Base-by-base conservation (phyloP, 176 grass and related monocot species). In the Zea luxurians region DNA sequence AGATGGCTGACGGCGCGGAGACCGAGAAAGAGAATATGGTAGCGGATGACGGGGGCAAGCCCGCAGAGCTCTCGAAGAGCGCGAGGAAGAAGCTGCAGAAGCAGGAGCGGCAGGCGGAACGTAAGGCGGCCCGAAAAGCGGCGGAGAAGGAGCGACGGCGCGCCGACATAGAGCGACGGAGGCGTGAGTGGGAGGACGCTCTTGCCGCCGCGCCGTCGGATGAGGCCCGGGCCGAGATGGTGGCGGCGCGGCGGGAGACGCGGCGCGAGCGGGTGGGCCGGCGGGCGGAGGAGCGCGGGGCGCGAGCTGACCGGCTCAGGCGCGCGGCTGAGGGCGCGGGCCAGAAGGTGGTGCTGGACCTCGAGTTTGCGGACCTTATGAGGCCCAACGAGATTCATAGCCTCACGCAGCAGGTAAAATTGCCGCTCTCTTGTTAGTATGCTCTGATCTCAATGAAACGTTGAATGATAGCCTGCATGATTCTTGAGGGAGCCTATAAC, bases 361-460 rank as follows among this genome's bases (percentile, higher is more conserved):
- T 93, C 61, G 88, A 93, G 68, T 93, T 93, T 57, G 83, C 61
- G 2, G 71, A 93, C 55, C 91, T 93, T 63, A 93, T 93, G 91
- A 74, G 83, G 61, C 76, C 88, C 47, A 91, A 88, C 76, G 88
- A 93, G 79, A 75, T 93, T 70, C 91, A 93, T 36, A 93, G 91
- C 83, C 91, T 93, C 41, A 87, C 75, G 1, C 85, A 90, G 61
- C 91, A 93, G 88, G 91, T 93, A 86, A 47, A 41, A 55, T 75
- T 77, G 10, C 35, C 42, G 12, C 68, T 21, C 58, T 48, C 70
- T 79, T n/a, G 17, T 53, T 8, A 58, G 55, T 75, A 1, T 68
- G 40, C 10, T 78, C 47, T 71, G 48, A 68, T 48, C 12, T 37
- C 37, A 35, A 58, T 58, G 54, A 58, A 57, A 20, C 54, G 7